Conservation (phyloP, 202 grass and related monocot genomes). For the Schoenoplectus tabernaemontani region DNA sequence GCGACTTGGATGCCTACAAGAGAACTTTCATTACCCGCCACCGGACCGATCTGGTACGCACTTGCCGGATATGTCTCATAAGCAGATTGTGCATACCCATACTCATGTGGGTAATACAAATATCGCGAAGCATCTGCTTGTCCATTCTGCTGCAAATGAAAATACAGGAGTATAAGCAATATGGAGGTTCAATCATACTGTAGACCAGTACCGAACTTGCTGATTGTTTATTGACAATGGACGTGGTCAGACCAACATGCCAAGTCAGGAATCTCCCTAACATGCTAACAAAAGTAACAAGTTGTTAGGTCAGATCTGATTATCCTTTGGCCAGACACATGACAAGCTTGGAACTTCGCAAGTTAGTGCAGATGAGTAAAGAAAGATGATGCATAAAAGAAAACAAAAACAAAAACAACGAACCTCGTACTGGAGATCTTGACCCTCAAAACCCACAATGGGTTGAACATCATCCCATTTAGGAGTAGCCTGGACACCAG, state of each 20-base stretch:
- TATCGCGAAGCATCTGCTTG: slow-evolving; percentile 3
- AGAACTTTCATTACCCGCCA: background rate
- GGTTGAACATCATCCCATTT: slow-evolving; percentile 12
- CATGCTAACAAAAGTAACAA: background rate
- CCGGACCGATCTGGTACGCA: slow-evolving; percentile 2
- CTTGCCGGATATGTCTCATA: slow-evolving; percentile 8
- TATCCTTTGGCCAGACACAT: background rate
- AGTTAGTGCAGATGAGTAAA: background rate
- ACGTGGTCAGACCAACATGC: background rate
- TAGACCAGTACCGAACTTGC: background rate
- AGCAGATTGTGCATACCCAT: background rate
- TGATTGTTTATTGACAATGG: background rate
- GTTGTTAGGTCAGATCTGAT: background rate
- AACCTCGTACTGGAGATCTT: slow-evolving; percentile 17
- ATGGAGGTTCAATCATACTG: background rate
- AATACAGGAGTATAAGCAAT: background rate
- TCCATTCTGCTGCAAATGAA: slow-evolving; percentile 6
- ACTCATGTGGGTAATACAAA: slow-evolving; percentile 5
- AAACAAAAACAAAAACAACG: background rate
- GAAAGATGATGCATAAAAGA: background rate
- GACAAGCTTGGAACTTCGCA: no score
- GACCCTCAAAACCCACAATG: slow-evolving; percentile 3
- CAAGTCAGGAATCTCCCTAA: background rate
- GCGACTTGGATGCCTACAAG: background rate
- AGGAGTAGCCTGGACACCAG: slow-evolving; percentile 20